Base-by-base conservation (phyloP, 371 early-diverging fungal genomes). In the Blyttiomyces sp. region DNA sequence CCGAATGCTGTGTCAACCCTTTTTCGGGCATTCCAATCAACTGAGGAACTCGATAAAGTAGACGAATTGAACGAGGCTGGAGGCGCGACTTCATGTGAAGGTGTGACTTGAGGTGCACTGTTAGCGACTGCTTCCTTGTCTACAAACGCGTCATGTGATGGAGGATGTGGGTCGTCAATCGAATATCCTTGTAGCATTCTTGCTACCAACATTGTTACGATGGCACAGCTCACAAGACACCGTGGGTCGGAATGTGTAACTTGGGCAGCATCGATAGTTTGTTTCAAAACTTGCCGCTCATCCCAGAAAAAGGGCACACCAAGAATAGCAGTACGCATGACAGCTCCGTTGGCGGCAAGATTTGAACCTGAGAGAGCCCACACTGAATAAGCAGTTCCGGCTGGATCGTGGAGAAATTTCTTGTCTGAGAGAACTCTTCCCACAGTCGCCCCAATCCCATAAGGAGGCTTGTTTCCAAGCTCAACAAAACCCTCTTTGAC, bases 231-330 rank as follows among this genome's bases (percentile, higher is more conserved):
- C 26, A 84, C 72, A 64, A 84, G 67, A 56, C 85, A 85, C 3
- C 86, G 73, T 39, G 84, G 85, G 61, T 88, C 86, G n/a, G 86
- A 83, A 50, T 86, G 86, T 5, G 86, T 85, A 33, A 84, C 76
- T 19, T 5, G 5, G 36, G 83, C 83, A 30, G 81, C 83, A 3
- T 82, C 77, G 7, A 79, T 70, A 1, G 85, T 63, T 46, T 83
- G 83, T 61, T 80, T 74, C 45, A 84, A 80, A 0, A 85, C 84
- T 4, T 73, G 72, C 1, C 72, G 73, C 26, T 81, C 84, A 59
- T 84, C 84, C 84, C 85, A 84, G 55, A 85, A 86, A 30, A 77
- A 81, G 30, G 83, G 78, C 4, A 77, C 56, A 0, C 85, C 86
- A 19, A 84, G 57, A 2, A 84, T 60, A 2, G 86, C 74, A 5